Conservation (phyloP, 495 filamentous ascomycete species). For the Penicillium subrubescens region DNA sequence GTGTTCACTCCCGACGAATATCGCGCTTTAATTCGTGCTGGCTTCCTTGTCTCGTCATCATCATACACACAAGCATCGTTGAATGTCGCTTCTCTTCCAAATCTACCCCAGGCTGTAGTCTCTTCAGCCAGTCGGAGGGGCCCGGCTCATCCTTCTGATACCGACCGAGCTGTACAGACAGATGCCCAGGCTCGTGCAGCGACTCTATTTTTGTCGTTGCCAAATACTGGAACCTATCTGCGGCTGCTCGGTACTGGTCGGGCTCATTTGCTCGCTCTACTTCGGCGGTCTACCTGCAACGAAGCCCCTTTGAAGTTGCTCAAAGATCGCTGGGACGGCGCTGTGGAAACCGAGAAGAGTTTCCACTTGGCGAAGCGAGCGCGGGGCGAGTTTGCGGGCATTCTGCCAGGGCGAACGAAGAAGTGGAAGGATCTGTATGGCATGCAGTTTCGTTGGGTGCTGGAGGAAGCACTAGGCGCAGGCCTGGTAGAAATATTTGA, state of each 20-base stretch:
- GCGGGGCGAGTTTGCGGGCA: conserved; percentile 67
- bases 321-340: conserved; percentile 81
- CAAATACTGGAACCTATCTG: conserved; percentile 72
- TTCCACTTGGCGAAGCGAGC: conserved; percentile 60
- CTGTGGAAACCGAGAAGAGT: conserved; percentile 59
- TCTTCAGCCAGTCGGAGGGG: conserved; percentile 57
- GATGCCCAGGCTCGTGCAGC: conserved; percentile 36
- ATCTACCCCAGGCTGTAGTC: conserved; percentile 45
- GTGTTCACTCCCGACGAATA: conserved; percentile 55
- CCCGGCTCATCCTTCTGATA: conserved; percentile 7
- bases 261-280: conserved; percentile 63
- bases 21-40: conserved; percentile 63
- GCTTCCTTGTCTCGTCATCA: conserved; percentile 67
- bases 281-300: conserved; percentile 62
- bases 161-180: conserved; percentile 25
- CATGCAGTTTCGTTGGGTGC: conserved; percentile 73
- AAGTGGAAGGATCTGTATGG: conserved; percentile 85
- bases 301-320: conserved; percentile 69
- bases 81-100: conserved; percentile 57
- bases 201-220: conserved; percentile 66
- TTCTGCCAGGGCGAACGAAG: conserved; percentile 71
- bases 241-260: conserved; percentile 69
- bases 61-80: conserved; percentile 46
- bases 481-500: conserved; percentile 85
- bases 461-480: conserved; percentile 76